Conservation (phyloP, 768 basidiomycete species). For the Lentinula guzmanii region DNA sequence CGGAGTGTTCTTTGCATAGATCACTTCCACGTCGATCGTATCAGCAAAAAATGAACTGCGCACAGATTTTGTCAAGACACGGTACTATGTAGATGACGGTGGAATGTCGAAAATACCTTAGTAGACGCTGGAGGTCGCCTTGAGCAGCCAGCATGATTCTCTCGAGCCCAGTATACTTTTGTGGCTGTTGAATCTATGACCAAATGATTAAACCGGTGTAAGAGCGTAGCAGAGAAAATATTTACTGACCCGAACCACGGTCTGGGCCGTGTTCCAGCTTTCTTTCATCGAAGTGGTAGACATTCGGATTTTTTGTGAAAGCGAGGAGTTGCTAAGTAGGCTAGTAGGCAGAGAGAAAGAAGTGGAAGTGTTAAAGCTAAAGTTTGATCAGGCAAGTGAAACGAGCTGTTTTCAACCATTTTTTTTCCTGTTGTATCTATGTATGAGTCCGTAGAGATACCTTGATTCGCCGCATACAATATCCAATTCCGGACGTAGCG, state of each 20-base stretch:
- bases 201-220: neutral
- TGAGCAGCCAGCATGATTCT: conserved; percentile 64
- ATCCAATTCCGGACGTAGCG: neutral
- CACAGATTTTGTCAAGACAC: neutral
- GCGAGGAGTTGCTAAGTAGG: neutral
- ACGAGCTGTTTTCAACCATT: neutral
- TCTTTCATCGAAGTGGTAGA: neutral
- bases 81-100: neutral
- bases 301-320: neutral
- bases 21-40: conserved; percentile 52
- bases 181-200: neutral
- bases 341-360: neutral
- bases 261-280: neutral
- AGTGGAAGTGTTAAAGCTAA: neutral
- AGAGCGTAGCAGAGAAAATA: neutral
- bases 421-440: neutral
- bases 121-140: conserved; percentile 62
- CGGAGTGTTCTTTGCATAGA: conserved; percentile 37
- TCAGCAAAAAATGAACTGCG: conserved; percentile 59
- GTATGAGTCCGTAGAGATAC: no score
- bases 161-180: conserved; percentile 47
- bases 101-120: conserved; percentile 42
- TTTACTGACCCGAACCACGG: neutral
- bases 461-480: neutral
- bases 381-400: neutral